Evolutionary conservation across 345 rosid species (phyloP), one percentile per base, ranked within the genome.

Genomic region (Luvunga scandens): DNA sequence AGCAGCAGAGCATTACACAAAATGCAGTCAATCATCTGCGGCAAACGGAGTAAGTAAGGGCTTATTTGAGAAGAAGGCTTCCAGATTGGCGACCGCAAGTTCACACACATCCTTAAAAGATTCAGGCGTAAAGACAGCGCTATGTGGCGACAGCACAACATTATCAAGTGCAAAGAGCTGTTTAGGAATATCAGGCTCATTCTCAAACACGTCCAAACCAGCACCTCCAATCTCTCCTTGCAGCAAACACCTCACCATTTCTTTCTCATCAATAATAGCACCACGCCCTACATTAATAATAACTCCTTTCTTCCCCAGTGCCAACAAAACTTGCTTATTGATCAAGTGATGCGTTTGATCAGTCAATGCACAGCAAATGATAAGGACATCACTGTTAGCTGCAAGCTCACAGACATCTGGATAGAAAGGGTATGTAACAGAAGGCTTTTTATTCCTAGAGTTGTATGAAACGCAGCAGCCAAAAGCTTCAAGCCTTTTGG

Each of bases 181-280:
- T 10, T 57, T 2, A 14, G 90, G 90, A 79, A 89, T 84, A 63
- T 65, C 6, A 30, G 90, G 94, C 73, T 91, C 94, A 27, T 84
- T 72, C 83, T 88, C 90, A 69, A 85, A 88, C 70, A 89, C 94
- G 75, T 91, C 92, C 81, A 91, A 76, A 4, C 91, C 92, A 4
- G 90, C 91, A 45, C 91, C 92, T 33, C 77, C 79, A 6, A 89
- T 85, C 84, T 88, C 85, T 55, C 92, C 87, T 16, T 69, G 39
- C 48, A 86, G 75, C 78, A 91, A 77, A 66, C 85, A 83, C 57
- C 67, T 59, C 50, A 83, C 89, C 85, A 85, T 50, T 81, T 84
- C 93, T 75, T 90, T 83, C 80, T 90, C 89, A 19, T 90, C 85
- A 16, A 88, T 65, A 12, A 90, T 83, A 8, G 83, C 64, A 31